Base-by-base conservation (phyloP, 192 early-diverging fungal genomes). In the Backusella circina region DNA sequence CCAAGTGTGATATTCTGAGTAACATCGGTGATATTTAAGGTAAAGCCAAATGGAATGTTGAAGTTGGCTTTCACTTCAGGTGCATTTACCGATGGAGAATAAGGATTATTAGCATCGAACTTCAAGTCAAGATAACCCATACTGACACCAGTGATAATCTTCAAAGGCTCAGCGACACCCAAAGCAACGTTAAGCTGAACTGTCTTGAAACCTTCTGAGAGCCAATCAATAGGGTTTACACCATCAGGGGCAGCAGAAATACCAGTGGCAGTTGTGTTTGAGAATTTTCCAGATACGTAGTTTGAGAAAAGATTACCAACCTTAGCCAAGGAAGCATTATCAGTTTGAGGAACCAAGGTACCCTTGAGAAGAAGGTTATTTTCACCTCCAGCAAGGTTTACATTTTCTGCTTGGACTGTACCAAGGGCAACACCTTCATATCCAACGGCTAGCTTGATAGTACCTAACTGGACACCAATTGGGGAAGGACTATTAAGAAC, bases 1-100 rank as follows among this genome's bases (percentile, higher is more conserved):
- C 68, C 70, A 70, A 88, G 77, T 26, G 81, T 83, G 54, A 88
- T 86, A 47, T 82, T 80, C 66, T 86, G 84, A 38, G 84, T 79
- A 28, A 88, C 83, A 70, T 86, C 74, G 9, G 86, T 86, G 70
- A 90, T 83, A 41, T 82, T 85, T 26, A 90, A 36, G 30, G 81
- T 74, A 75, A 91, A 91, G 32, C 85, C 86, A 72, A 91, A 91
- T 37, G 89, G 89, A 77, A 91, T 86, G 32, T 80, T 51, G 61
- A 87, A 86, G 9, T 71, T 70, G 18, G 86, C 88, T 32, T 74
- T 72, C 16, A 90, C 84, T 8, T 74, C 70, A 18, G 79, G 72
- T 30, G 86, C 81, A 65, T 75, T 77, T 21, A 85, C 79, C 26
- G 81, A 15, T 47, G 89, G 89, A 36, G 77, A 72, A 65, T 90